Percentiles rank a stretch among this genome's conserved stretches.
These are phyloP conservation scores for Leptomonas seymouri DNA, from an alignment of 208 protist genomes.

Conservation along the genomic window DNA sequence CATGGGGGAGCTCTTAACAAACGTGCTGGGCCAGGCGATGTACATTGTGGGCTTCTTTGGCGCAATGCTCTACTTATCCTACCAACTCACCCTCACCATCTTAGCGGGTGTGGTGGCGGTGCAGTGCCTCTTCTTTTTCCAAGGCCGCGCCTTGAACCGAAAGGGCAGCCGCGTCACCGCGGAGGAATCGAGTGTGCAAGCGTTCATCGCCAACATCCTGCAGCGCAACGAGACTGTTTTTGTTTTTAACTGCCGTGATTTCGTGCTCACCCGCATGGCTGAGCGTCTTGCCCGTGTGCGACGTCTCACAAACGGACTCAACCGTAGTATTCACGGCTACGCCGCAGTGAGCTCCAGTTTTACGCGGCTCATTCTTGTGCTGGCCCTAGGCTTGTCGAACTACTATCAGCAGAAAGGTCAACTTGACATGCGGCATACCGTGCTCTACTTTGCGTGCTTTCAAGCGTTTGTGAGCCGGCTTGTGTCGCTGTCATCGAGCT, in stretches of 20 bases:
- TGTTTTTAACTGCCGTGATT: slow-evolving; percentile 56
- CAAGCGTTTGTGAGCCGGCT: slow-evolving; percentile 59
- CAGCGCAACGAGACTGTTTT: slow-evolving; percentile 68
- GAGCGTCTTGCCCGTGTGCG: slow-evolving; percentile 32
- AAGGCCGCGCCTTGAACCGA: slow-evolving; percentile 34
- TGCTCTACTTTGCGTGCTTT: slow-evolving; percentile 75
- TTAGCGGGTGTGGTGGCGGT: slow-evolving; percentile 41
- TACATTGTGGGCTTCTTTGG: slow-evolving; percentile 32
- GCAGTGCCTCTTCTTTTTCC: slow-evolving; percentile 52
- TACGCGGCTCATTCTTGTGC: slow-evolving; percentile 68
- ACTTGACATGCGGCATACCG: slow-evolving; percentile 62
- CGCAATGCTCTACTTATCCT: slow-evolving; percentile 64
- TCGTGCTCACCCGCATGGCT: slow-evolving; percentile 48
- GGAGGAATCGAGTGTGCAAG: slow-evolving; percentile 54
- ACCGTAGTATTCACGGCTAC: slow-evolving; percentile 68
- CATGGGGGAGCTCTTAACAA: slow-evolving; percentile 56
- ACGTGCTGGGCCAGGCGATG: slow-evolving; percentile 47
- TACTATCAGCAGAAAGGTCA: slow-evolving; percentile 51
- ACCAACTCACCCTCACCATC: slow-evolving; percentile 54
- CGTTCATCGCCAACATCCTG: slow-evolving; percentile 60
- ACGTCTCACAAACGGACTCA: slow-evolving; percentile 35
- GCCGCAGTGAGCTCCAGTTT: slow-evolving; percentile 54
- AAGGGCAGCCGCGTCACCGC: slow-evolving; percentile 36
- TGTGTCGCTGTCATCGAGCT: slow-evolving; percentile 39
- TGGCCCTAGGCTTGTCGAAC: slow-evolving; percentile 65